Conservation (phyloP, 148 eudicot species). For the Heliosperma pusillum region DNA sequence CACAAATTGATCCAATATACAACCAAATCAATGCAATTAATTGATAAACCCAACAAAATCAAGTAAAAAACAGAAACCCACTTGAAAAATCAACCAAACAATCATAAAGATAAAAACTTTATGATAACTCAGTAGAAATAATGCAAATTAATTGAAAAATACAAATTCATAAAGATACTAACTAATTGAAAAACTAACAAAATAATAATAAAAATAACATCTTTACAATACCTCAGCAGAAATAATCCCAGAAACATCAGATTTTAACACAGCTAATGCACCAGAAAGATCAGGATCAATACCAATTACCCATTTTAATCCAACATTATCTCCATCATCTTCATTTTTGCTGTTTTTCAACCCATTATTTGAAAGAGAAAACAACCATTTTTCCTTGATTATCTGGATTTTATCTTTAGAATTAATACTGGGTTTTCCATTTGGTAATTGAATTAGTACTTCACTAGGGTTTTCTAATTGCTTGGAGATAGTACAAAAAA, state of each 20-base stretch:
- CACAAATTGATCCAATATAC: neutral
- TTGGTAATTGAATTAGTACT: constrained; percentile 21
- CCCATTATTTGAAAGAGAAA: constrained; percentile 42
- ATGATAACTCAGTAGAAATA: constrained; percentile 17
- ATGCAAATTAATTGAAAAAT: neutral
- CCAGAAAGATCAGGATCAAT: constrained; percentile 92
- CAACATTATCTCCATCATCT: constrained; percentile 8
- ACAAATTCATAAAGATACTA: neutral
- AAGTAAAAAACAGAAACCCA: neutral
- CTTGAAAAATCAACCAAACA: neutral
- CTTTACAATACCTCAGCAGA: constrained; percentile 49
- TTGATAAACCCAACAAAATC: neutral
- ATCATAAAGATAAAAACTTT: neutral
- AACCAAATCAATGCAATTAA: neutral
- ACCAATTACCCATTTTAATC: constrained; percentile 61
- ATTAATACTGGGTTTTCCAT: constrained; percentile 12
- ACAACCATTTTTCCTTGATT: constrained; percentile 56
- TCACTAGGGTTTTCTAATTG: constrained; percentile 20
- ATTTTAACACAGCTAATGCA: constrained; percentile 67
- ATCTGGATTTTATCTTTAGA: constrained; percentile 18
- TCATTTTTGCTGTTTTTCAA: neutral
- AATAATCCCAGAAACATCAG: constrained; percentile 31
- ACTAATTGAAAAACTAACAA: neutral
- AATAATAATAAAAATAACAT: neutral
- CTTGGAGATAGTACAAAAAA: constrained; percentile 22